phyloP scores from a whole-genome alignment of 2,329 filamentous ascomycete genomes.

The Teratosphaeriaceae sp. region DNA sequence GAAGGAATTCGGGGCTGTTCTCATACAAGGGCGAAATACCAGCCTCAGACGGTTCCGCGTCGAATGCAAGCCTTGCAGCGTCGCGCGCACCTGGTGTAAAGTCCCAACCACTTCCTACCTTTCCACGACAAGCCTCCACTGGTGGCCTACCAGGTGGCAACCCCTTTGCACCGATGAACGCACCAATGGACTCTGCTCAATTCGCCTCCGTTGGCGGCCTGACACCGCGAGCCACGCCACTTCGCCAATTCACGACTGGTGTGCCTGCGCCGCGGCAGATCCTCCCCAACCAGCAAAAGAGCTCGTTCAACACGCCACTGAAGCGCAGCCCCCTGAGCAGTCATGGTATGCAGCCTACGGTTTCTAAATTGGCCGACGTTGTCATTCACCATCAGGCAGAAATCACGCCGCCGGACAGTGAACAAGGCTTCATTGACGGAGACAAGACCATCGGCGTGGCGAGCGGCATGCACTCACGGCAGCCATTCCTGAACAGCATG shows the following conservation, averaged over 20 bases:
- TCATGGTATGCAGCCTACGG: constrained; percentile 14
- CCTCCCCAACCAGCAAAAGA: not conserved
- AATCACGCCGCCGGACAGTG: constrained; percentile 18
- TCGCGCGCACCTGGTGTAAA: constrained; percentile 3
- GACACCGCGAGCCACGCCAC: not conserved
- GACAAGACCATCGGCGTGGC: constrained; percentile 2
- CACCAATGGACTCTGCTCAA: constrained; percentile 7
- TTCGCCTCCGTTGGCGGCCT: constrained; percentile 7
- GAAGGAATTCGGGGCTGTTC: constrained; percentile 12
- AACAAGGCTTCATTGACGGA: constrained; percentile 13
- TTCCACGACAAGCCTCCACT: constrained; percentile 4
- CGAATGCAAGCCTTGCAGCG: constrained; percentile 5
- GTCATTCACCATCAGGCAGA: constrained; percentile 12
- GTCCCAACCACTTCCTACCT: constrained; percentile 4
- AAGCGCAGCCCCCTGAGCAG: constrained; percentile 19
- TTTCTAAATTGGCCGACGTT: not conserved
- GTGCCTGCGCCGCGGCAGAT: constrained; percentile 4
- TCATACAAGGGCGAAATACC: constrained; percentile 24
- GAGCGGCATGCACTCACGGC: constrained; percentile 7
- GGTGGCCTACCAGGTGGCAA: not conserved
- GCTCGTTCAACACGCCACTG: constrained; percentile 9
- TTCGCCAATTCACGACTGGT: constrained; percentile 7
- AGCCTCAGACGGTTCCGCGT: constrained; percentile 8
- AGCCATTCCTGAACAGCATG: constrained; percentile 8
- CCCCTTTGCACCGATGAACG: constrained; percentile 3